A percentile compares a stretch with the other conserved stretches of the same genome.
Conservation (phyloP, 2,329 filamentous ascomycete genomes). For the Claviceps pusilla region DNA sequence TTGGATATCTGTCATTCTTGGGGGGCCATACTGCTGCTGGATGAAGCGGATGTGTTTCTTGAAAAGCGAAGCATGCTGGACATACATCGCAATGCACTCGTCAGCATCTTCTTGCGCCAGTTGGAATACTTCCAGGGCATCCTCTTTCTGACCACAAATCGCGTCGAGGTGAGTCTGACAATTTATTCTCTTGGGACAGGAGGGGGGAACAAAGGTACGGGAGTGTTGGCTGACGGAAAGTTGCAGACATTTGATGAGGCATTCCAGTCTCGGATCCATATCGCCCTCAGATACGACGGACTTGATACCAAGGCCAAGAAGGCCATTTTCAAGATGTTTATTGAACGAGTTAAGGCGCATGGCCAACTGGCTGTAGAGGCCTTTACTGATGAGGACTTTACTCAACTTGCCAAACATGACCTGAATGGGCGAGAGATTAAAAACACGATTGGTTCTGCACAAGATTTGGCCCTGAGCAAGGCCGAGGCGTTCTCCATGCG, state of each 20-base stretch:
- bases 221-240: conserved; percentile 1
- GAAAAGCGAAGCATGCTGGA: conserved; percentile 73
- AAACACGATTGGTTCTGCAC: conserved; percentile 70
- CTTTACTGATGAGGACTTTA: conserved; percentile 54
- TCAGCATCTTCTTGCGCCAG: conserved; percentile 73
- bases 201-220: neutral
- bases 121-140: conserved; percentile 90
- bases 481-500: conserved; percentile 56
- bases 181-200: neutral
- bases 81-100: conserved; percentile 70
- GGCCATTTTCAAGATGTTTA: conserved; percentile 71
- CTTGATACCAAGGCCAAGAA: conserved; percentile 58
- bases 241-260: conserved; percentile 69
- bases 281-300: conserved; percentile 67
- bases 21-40: conserved; percentile 72
- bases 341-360: conserved; percentile 53
- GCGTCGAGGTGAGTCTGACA: conserved; percentile 43
- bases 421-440: conserved; percentile 61
- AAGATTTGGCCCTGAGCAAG: conserved; percentile 68
- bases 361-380: conserved; percentile 45
- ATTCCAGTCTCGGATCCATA: conserved; percentile 77
- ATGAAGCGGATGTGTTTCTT: conserved; percentile 74
- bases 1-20: conserved; percentile 74
- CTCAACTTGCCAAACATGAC: conserved; percentile 49
- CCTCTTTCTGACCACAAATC: conserved; percentile 76